Evolutionary conservation across 441 rosid genomes (phyloP).

Genomic region (Syzygium malaccense): DNA sequence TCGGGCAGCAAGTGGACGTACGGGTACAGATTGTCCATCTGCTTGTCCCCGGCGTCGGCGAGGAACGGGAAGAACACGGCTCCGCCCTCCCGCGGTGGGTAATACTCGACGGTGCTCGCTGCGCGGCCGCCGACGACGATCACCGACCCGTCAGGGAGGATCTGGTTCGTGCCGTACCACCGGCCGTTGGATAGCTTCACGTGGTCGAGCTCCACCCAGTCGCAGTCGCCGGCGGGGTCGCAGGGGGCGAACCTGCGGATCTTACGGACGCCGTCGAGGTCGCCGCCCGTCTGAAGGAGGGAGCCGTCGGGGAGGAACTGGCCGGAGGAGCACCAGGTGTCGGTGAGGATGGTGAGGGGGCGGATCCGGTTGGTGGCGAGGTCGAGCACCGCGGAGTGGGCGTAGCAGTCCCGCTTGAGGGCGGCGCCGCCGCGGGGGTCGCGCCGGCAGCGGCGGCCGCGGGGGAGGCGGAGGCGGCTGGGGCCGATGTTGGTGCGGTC

Average conservation of each 20-base stretch:
- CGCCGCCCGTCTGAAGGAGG: slow-evolving; percentile 57
- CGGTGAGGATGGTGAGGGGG: slow-evolving; percentile 56
- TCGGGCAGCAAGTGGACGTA: slow-evolving; percentile 62
- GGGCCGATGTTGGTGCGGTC: slow-evolving; percentile 69
- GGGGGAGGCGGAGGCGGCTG: slow-evolving; percentile 27
- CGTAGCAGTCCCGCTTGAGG: slow-evolving; percentile 53
- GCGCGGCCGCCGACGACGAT: slow-evolving; percentile 59
- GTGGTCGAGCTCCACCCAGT: slow-evolving; percentile 54
- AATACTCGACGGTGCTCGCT: slow-evolving; percentile 51
- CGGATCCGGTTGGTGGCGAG: slow-evolving; percentile 36
- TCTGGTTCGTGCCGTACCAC: slow-evolving; percentile 60
- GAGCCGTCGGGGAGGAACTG: slow-evolving; percentile 64
- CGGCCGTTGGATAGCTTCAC: slow-evolving; percentile 35
- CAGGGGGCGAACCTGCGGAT: slow-evolving; percentile 51
- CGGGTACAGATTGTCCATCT: slow-evolving; percentile 67
- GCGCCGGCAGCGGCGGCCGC: slow-evolving; percentile 41
- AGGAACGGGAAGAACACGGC: slow-evolving; percentile 48
- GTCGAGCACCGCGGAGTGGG: slow-evolving; percentile 51
- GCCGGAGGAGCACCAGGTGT: slow-evolving; percentile 80
- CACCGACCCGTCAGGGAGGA: slow-evolving; percentile 58
- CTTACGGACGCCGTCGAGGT: slow-evolving; percentile 40
- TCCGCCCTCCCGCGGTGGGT: slow-evolving; percentile 35
- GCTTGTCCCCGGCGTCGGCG: slow-evolving; percentile 40
- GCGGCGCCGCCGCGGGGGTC: slow-evolving; percentile 45
- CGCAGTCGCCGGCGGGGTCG: slow-evolving; percentile 30